Base-by-base conservation (phyloP, 805 yeast species). In the Lipomyces spencermartinsiae region DNA sequence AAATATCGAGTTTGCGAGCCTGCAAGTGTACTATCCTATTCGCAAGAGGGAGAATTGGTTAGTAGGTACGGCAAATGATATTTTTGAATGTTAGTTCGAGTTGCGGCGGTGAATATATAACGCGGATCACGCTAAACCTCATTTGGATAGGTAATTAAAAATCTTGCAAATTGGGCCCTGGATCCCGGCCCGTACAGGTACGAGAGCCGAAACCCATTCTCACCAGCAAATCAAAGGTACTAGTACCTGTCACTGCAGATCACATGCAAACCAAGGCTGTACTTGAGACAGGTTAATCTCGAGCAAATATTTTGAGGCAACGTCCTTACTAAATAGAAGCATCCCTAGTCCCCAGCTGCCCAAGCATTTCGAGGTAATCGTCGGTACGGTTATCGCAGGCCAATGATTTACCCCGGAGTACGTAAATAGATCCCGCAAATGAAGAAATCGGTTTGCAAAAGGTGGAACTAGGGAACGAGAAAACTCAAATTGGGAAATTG, bases 111-210 rank as follows among this genome's bases (percentile, higher is more conserved):
- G 49, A 43, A 16, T 5, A 2, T n/a, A 43, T n/a, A 14, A 2
- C 49, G 49, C 22, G 10, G 49, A 43, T 43, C 49, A 43, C 49
- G 22, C 49, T 43, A 43, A 43, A n/a, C 49, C 49, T 43, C 49
- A 43, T 43, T 43, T 43, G 49, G 49, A 43, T 16, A 43, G 16
- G 22, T 43, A 43, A 43, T 43, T 43, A 43, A 43, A 43, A 43
- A 9, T 43, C 10, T 4, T 5, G 22, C 22, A 43, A 43, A 43
- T 43, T 39, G 16, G 49, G 10, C 19, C 4, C 19, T 43, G 4
- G 49, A 43, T 43, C 22, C 25, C n/a, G 16, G 49, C 4, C 49
- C 10, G 49, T 43, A 43, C 10, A n/a, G 10, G 22, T 43, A 43
- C 49, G 22, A n/a, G n/a, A 2, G 2, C 4, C 16, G 49, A 6